These are phyloP conservation scores for Castanospermum australe DNA, from an alignment of 306 rosid species.

Conservation along the genomic window DNA sequence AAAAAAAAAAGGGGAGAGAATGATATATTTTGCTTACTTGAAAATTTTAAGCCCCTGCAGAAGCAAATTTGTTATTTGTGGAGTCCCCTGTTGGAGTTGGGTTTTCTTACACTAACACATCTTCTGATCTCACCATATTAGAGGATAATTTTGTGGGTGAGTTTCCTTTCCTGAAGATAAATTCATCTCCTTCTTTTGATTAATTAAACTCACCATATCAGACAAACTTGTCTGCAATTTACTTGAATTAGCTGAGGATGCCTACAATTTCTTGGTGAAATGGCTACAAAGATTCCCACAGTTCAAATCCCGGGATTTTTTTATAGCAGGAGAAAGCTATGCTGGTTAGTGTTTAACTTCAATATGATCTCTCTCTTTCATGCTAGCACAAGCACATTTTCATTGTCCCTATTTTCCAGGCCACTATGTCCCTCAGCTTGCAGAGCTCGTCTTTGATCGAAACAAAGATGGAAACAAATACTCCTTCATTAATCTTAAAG, in stretches of 20 bases:
- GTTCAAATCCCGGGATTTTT: constrained; percentile 47
- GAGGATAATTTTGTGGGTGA: constrained; percentile 56
- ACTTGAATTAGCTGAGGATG: constrained; percentile 50
- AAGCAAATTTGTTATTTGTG: constrained; percentile 56
- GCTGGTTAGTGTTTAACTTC: constrained; percentile 39
- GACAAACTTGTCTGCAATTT: not conserved
- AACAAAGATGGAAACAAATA: constrained; percentile 38
- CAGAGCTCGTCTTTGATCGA: constrained; percentile 53
- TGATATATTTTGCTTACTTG: not conserved
- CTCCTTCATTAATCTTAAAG: constrained; percentile 52
- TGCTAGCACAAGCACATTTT: not conserved
- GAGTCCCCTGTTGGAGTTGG: constrained; percentile 71
- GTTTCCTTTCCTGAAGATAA: constrained; percentile 16
- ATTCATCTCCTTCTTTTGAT: not conserved
- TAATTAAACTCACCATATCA: not conserved
- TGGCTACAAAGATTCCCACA: constrained; percentile 60
- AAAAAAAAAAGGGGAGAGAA: not conserved
- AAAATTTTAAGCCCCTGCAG: constrained; percentile 32
- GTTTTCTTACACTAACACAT: constrained; percentile 53
- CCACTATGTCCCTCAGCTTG: constrained; percentile 59
- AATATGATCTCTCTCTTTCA: not conserved
- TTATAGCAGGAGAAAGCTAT: constrained; percentile 63
- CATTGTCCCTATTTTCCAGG: constrained; percentile 32
- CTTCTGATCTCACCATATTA: constrained; percentile 56
- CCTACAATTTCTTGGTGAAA: constrained; percentile 60